Evolutionary conservation across 208 protist species (phyloP).

Genomic region (Trypanosoma avium): DNA sequence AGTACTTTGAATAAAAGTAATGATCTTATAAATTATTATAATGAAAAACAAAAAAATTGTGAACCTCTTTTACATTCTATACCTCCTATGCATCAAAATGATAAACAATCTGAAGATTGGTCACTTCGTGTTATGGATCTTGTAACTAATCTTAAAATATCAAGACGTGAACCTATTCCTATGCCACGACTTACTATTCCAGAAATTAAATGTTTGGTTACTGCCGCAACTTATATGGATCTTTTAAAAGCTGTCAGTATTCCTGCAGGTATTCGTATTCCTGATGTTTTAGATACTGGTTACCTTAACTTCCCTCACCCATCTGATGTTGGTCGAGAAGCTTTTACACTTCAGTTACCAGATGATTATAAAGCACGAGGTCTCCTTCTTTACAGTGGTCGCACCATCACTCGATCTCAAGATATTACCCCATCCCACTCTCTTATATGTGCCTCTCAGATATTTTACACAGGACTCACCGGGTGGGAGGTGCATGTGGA

Average conservation of each 20-base stretch:
- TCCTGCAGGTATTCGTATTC: slow-evolving; percentile 22
- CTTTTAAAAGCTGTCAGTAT: slow-evolving; percentile 23
- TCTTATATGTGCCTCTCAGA: slow-evolving; percentile 25
- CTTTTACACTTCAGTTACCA: slow-evolving; percentile 25
- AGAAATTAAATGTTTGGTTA: slow-evolving; percentile 21
- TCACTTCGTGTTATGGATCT: slow-evolving; percentile 33
- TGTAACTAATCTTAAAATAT: slow-evolving; percentile 21
- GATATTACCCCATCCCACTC: slow-evolving; percentile 15
- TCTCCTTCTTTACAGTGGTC: slow-evolving; percentile 30
- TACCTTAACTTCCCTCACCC: slow-evolving; percentile 31
- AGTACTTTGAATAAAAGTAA: slow-evolving; percentile 14
- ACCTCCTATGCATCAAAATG: slow-evolving; percentile 24
- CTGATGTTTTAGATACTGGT: slow-evolving; percentile 28
- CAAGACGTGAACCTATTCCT: slow-evolving; percentile 21
- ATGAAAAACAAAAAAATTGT: slow-evolving; percentile 14
- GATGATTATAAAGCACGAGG: slow-evolving; percentile 21
- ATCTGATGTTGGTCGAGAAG: slow-evolving; percentile 10
- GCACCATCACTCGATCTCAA: slow-evolving; percentile 25
- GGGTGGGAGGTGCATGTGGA: slow-evolving; percentile 32
- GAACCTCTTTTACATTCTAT: slow-evolving; percentile 25
- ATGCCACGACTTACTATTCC: slow-evolving; percentile 26
- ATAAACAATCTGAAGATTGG: slow-evolving; percentile 27
- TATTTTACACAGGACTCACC: slow-evolving; percentile 24
- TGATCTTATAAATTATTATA: slow-evolving; percentile 24
- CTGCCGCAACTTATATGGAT: slow-evolving; percentile 27